Evolutionary conservation across 805 yeast genomes (phyloP), one percentile per base, ranked within the genome.

Genomic region (Hanseniaspora taiwanica): DNA sequence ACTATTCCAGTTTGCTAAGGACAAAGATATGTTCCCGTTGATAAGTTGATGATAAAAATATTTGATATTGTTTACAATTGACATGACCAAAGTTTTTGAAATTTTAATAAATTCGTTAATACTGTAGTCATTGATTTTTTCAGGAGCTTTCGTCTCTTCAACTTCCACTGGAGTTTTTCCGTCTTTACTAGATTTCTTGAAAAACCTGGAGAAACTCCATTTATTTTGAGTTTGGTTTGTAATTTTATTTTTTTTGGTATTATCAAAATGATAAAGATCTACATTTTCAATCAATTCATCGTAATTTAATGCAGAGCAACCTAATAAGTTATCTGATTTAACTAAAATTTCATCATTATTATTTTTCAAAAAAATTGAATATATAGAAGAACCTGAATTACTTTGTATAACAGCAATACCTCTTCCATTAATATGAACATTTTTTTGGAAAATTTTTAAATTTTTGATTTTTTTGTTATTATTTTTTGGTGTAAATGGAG

Each of bases 281-380:
- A 29, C 14, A 8, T 29, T 29, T n/a, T n/a, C 18, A 13, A 29
- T n/a, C 33, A 29, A 14, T 14, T 29, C 33, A 10, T 7, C 14
- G 33, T 29, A 29, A 18, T 29, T 29, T n/a, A 40, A 36, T 17
- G 60, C 61, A 42, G 49, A 51, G 10, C 56, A 37, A 3, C 54
- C 61, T 24, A 58, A 40, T 17, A 58, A 31, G 38, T 53, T 53
- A 17, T 49, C 53, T n/a, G 52, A 47, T 38, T 54, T 50, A 6
- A 58, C 42, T 17, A 58, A 37, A 6, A 56, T 44, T 42, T 53
- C 53, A 23, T 58, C 60, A 3, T 39, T 35, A 10, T 44, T 37
- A 5, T 18, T n/a, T 17, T 46, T 40, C 39, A 58, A 43, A 16
- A 52, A 52, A 18, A 58, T 43, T 2, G 55, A 48, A 37, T 55